These are phyloP conservation scores for Haematococcus sp. DNA, from an alignment of 139 green algal genomes.

Conservation along the genomic window DNA sequence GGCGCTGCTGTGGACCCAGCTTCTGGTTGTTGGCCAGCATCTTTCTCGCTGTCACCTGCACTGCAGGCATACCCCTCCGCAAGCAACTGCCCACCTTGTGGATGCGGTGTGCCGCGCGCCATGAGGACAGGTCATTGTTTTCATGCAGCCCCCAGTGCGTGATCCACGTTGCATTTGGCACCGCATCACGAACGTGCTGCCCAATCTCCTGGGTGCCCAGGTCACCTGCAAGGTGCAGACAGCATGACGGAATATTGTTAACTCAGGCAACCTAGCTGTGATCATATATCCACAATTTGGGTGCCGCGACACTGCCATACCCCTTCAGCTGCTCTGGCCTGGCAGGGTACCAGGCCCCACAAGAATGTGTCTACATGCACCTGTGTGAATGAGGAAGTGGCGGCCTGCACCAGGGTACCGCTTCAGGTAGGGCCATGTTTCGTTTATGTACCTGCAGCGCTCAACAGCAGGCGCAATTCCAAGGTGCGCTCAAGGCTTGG, in stretches of 20 bases:
- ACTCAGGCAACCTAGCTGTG: too few species aligned
- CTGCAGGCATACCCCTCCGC: neutral
- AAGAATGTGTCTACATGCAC: slow-evolving; percentile 19
- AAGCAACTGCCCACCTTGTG: slow-evolving; percentile 20
- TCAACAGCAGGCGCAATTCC: too few species aligned
- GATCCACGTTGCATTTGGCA: slow-evolving; percentile 28
- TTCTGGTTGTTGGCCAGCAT: too few species aligned
- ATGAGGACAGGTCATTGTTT: slow-evolving; percentile 5
- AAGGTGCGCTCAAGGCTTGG: too few species aligned
- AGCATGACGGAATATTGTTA: too few species aligned
- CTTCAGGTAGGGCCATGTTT: slow-evolving; percentile 27
- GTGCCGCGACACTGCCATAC: too few species aligned
- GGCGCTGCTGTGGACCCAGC: too few species aligned
- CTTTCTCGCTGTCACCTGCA: neutral
- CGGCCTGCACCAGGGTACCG: slow-evolving; percentile 1
- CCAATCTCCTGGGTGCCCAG: slow-evolving; percentile 10
- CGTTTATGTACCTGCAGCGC: slow-evolving; percentile 12
- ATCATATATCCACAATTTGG: too few species aligned
- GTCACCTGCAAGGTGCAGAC: slow-evolving; percentile 12
- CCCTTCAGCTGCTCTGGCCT: too few species aligned
- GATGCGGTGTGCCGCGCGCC: slow-evolving; percentile 23
- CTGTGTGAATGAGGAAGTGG: slow-evolving; percentile 36
- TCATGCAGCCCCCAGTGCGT: slow-evolving; percentile 34
- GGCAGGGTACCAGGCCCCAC: too few species aligned
- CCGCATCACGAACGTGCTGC: neutral